phyloP scores from a whole-genome alignment of 257 asterid species.

The Jacaranda mimosifolia region DNA sequence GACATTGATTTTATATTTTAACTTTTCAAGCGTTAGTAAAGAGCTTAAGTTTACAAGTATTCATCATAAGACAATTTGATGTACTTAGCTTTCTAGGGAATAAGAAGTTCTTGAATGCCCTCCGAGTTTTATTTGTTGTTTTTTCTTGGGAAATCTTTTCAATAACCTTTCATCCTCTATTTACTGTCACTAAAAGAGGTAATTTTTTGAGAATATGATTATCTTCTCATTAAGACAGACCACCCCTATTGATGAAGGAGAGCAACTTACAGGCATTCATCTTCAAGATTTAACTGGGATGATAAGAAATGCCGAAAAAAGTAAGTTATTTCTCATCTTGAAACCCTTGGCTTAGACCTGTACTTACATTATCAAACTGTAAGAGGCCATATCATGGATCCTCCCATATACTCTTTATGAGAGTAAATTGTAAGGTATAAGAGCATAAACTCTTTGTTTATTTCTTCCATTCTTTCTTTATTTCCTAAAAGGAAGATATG shows the following conservation, averaged over 20 bases:
- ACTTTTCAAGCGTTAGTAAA: slow-evolving; percentile 22
- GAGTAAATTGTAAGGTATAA: neutral
- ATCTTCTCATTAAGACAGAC: slow-evolving; percentile 63
- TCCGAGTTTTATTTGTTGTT: slow-evolving; percentile 25
- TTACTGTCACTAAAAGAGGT: slow-evolving; percentile 23
- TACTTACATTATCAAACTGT: neutral
- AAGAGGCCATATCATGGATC: neutral
- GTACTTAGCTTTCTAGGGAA: slow-evolving; percentile 8
- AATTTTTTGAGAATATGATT: slow-evolving; percentile 39
- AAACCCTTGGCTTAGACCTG: neutral
- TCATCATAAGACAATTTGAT: neutral
- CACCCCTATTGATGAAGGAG: slow-evolving; percentile 56
- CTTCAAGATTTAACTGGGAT: slow-evolving; percentile 77
- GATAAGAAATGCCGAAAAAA: slow-evolving; percentile 90
- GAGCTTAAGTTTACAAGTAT: slow-evolving; percentile 8
- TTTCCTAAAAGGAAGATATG: neutral
- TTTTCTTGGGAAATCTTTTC: neutral
- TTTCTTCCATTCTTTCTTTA: neutral
- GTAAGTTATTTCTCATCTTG: slow-evolving; percentile 49
- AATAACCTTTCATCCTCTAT: slow-evolving; percentile 24
- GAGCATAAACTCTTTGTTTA: slow-evolving; percentile 9
- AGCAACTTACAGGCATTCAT: slow-evolving; percentile 55
- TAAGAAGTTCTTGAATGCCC: slow-evolving; percentile 2
- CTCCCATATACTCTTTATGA: neutral
- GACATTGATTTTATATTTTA: slow-evolving; percentile 6